phyloP scores from a whole-genome alignment of 1,139 yeast genomes.

The Magnusiomyces clavatus region DNA sequence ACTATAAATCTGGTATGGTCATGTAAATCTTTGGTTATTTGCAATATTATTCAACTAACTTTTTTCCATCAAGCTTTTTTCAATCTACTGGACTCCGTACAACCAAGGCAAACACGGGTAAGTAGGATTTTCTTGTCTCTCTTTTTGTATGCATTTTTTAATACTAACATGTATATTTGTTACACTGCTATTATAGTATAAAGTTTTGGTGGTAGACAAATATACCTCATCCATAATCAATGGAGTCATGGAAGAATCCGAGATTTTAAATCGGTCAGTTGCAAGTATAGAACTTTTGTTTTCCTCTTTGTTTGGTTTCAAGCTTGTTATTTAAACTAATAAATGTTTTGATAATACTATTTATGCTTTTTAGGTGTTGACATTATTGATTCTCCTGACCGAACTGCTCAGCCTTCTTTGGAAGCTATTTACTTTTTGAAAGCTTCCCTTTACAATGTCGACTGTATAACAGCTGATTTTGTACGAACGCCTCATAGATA shows the following conservation, averaged over 20 bases:
- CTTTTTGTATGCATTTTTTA: neutral
- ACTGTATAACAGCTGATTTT: conserved; percentile 55
- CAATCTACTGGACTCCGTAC: conserved; percentile 29
- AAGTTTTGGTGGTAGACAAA: conserved; percentile 36
- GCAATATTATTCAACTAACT: neutral
- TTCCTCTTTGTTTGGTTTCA: neutral
- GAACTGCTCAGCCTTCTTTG: conserved; percentile 43
- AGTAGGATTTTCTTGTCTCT: conserved; percentile 23
- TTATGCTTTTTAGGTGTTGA: conserved; percentile 38
- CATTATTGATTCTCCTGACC: conserved; percentile 40
- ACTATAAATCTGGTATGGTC: conserved; percentile 8
- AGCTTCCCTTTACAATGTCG: conserved; percentile 46
- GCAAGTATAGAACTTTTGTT: conserved; percentile 22
- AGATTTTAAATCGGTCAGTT: conserved; percentile 34
- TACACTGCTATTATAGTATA: conserved; percentile 25
- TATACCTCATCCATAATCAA: conserved; percentile 32
- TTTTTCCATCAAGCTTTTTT: conserved; percentile 21
- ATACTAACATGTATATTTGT: neutral
- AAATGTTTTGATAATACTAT: neutral
- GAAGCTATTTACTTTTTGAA: conserved; percentile 56
- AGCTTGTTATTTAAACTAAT: no score
- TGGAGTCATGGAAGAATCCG: conserved; percentile 32
- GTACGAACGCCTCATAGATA: conserved; percentile 46
- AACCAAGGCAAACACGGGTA: conserved; percentile 20
- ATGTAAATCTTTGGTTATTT: neutral